Base-by-base conservation (phyloP, 768 basidiomycete genomes). In the Boletus pseudo-olivaceus region DNA sequence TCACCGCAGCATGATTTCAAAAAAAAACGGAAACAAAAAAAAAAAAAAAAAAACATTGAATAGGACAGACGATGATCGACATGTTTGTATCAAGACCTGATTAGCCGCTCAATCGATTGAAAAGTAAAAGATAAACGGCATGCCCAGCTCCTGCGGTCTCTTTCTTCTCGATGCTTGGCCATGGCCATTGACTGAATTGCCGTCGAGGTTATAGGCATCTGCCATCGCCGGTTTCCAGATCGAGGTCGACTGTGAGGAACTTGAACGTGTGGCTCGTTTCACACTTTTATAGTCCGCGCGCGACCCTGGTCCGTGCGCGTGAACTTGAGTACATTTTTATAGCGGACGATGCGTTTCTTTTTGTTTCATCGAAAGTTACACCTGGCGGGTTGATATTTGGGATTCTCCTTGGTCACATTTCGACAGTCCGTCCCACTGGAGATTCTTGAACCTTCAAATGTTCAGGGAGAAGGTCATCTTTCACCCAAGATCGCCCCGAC, bases 351-450 rank as follows among this genome's bases (percentile, higher is more conserved):
- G 11, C 3, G 4, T 10, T 8, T 7, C 3, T 5, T 20, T 14
- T 19, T 60, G 57, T 60, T 61, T 68, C 55, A 74, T 76, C 76
- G 85, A 86, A 87, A 87, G 84, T 87, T 77, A 68, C 78, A 87
- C 85, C 84, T 84, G 74, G 73, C 69, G 66, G 76, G 77, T 75
- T 78, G 82, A 85, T 85, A 86, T 87, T 87, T 87, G 85, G 78
- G 83, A 74, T 76, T 67, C 70, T 72, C 73, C 70, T 56, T 33
- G 10, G 47, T 53, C 67, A 30, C 56, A 60, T 17, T 27, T 30
- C n/a, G 26, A 50, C 38, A 40, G 27, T 47, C 56, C 55, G 27
- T 47, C 56, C 55, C 58, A 76, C 73, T 60, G 74, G 72, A 72
- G 70, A 66, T 72, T 73, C 80, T 83, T 87, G 85, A 84, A 75